These are phyloP conservation scores for Hawksworthiomyces lignivorus DNA, from an alignment of 2,329 filamentous ascomycete species.

Conservation along the genomic window DNA sequence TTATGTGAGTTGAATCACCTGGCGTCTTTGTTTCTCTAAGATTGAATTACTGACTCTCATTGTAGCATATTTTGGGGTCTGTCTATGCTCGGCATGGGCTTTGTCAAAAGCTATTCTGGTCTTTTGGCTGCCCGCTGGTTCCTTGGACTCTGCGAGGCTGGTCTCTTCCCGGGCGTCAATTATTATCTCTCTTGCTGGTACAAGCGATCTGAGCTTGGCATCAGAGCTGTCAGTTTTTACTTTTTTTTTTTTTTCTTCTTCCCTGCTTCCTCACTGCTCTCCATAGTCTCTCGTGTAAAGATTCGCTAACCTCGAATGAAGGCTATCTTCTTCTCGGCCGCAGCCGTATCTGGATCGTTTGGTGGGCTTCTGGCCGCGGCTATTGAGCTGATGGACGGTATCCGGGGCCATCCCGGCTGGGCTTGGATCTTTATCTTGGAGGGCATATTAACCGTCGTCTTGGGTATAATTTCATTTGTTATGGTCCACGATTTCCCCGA, in stretches of 20 bases:
- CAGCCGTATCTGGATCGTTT: conserved; percentile 67
- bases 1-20: conserved; percentile 51
- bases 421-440: conserved; percentile 59
- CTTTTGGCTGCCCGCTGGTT: conserved; percentile 63
- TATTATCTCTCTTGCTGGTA: conserved; percentile 75
- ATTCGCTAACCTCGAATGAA: too few relatives aligned
- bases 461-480: conserved; percentile 61
- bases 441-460: conserved; percentile 58
- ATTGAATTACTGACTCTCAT: not conserved
- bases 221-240: conserved; percentile 39
- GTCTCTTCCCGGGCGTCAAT: conserved; percentile 63
- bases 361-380: conserved; percentile 62
- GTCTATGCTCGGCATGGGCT: conserved; percentile 62
- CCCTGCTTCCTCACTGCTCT: too few relatives aligned
- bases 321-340: conserved; percentile 73
- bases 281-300: too few relatives aligned
- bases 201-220: conserved; percentile 64
- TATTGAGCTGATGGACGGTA: conserved; percentile 57
- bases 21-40: not conserved
- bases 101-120: conserved; percentile 54
- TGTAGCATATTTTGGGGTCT: conserved; percentile 60
- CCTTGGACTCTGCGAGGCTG: conserved; percentile 66
- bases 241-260: too few relatives aligned
- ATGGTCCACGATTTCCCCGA: conserved; percentile 74
- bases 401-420: conserved; percentile 47